Evolutionary conservation across 257 asterid species (phyloP), one percentile per base, ranked within the genome.

Genomic region (Primulina eburnea): DNA sequence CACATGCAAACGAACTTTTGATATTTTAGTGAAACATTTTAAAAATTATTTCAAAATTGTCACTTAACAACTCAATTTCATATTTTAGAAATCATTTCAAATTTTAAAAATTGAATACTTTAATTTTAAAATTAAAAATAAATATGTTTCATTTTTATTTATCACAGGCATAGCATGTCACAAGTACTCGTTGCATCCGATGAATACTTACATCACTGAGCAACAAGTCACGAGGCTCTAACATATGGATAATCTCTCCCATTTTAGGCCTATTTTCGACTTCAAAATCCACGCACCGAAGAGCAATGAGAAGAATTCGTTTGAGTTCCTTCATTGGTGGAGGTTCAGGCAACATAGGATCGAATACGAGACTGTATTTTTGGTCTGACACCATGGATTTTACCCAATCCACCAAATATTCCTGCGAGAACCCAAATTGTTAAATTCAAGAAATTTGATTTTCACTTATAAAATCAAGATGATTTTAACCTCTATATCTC

Each of bases 221-320:
- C 34, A 84, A 77, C 68, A 84, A 71, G 67, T 85, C 85, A 0
- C 73, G 75, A 0, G 91, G 83, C 79, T 87, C 81, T 30, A 87
- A 77, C 96, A 85, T 87, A 66, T 73, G 88, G 60, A 83, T 73
- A 17, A 85, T 80, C 6, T 82, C 77, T 20, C 82, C 80, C 79
- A 85, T 89, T 66, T 58, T 77, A 32, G 90, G 94, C 84, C 89
- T 78, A 32, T 47, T 76, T 28, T 40, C 70, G 2, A 58, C 78
- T 8, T 89, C 86, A 40, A 74, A 79, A 82, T 89, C 91, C 37
- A 85, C 87, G 57, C 91, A 89, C 1, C 85, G 79, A 2, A 89
- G 81, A 20, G 91, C 89, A 10, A 83, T 66, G 6, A 77, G 85
- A 53, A 87, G 66, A 28, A 87, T 35, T 43, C 88, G 77, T 58